phyloP scores from a whole-genome alignment of 805 yeast species.

The Starmera pachycereana region DNA sequence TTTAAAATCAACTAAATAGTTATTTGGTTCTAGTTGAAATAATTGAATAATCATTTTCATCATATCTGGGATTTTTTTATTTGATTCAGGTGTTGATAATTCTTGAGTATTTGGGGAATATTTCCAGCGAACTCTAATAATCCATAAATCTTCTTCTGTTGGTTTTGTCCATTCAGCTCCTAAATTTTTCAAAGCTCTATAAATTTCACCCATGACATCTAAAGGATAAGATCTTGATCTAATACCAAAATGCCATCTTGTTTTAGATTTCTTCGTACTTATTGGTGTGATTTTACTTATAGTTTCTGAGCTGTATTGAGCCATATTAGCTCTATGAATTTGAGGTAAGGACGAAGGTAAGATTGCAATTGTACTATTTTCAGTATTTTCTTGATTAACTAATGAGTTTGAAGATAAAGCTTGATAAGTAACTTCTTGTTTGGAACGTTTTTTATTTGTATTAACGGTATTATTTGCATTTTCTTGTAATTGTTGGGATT shows the following conservation, averaged over 20 bases:
- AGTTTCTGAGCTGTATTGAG: conserved; percentile 42
- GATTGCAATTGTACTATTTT: conserved; percentile 73
- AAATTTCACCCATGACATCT: conserved; percentile 98
- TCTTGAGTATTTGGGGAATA: conserved; percentile 37
- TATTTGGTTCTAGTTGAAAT: conserved; percentile 92
- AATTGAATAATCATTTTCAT: conserved; percentile 97
- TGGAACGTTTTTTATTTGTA: not conserved
- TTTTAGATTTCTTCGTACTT: conserved; percentile 74
- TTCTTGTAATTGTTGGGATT: conserved; percentile 5
- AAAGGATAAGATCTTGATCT: conserved; percentile 92
- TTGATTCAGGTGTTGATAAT: conserved; percentile 8
- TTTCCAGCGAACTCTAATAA: conserved; percentile 90
- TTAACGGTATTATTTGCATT: not conserved
- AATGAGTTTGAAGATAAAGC: conserved; percentile 18
- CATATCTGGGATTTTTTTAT: conserved; percentile 50
- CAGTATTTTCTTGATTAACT: conserved; percentile 19
- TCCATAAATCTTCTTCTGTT: conserved; percentile 91
- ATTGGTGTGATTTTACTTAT: conserved; percentile 39
- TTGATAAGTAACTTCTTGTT: conserved; percentile 23
- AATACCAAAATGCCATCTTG: conserved; percentile 98
- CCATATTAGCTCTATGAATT: conserved; percentile 89
- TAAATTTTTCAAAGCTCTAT: conserved; percentile 81
- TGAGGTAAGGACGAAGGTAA: conserved; percentile 91
- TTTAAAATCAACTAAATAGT: conserved; percentile 92
- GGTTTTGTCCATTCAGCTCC: conserved; percentile 99